These are phyloP conservation scores for Pseudogymnoascus sp. DNA, from an alignment of 2,329 filamentous ascomycete species.

Conservation along the genomic window DNA sequence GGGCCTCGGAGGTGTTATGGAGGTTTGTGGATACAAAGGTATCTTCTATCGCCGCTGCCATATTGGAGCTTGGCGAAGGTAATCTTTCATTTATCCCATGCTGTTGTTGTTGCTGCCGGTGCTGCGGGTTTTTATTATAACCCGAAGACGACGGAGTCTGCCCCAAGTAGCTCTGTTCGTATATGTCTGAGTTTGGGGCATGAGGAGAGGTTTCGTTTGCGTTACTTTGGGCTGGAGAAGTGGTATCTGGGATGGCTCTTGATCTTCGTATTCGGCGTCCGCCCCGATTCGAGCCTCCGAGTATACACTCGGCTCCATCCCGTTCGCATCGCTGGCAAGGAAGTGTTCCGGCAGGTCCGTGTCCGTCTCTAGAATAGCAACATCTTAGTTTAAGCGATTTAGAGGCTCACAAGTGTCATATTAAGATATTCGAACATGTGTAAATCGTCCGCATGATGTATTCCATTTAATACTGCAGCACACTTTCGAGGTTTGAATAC, in stretches of 20 bases:
- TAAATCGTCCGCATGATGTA: neutral
- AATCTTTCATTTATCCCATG: neutral
- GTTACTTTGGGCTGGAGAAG: neutral
- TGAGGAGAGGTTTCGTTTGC: neutral
- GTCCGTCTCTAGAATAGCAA: slow-evolving; percentile 24
- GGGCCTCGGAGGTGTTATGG: slow-evolving; percentile 35
- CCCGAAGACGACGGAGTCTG: neutral
- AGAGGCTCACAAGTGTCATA: slow-evolving; percentile 29
- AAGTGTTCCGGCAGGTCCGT: slow-evolving; percentile 21
- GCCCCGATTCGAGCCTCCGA: slow-evolving; percentile 34
- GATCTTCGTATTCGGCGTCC: slow-evolving; percentile 28
- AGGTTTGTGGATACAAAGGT: slow-evolving; percentile 35
- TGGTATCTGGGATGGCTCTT: slow-evolving; percentile 10
- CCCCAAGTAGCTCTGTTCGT: neutral
- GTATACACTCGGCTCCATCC: slow-evolving; percentile 32
- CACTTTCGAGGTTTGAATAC: neutral
- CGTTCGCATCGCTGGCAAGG: slow-evolving; percentile 34
- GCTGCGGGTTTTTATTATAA: neutral
- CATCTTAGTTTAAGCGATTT: slow-evolving; percentile 20
- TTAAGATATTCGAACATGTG: slow-evolving; percentile 25
- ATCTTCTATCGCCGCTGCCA: slow-evolving; percentile 28
- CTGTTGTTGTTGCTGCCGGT: neutral
- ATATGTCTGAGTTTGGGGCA: neutral
- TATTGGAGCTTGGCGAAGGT: neutral
- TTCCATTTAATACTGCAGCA: neutral